Evolutionary conservation across 257 asterid genomes (phyloP).

Genomic region (Solanum neorickii): DNA sequence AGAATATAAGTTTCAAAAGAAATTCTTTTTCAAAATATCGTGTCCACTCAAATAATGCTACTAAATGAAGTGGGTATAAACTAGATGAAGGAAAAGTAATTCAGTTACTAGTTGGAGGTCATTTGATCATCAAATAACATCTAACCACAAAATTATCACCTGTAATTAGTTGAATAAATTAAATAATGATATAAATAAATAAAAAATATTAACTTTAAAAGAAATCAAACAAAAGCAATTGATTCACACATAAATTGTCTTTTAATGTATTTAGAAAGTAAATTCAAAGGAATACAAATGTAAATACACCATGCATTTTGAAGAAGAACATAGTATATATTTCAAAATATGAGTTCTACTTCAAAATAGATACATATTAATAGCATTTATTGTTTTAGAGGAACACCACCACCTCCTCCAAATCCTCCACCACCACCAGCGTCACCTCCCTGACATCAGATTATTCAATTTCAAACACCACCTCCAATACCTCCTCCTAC

Average conservation of each 20-base stretch:
- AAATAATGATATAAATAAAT: neutral
- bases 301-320: neutral
- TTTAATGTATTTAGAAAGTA: neutral
- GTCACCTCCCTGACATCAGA: neutral
- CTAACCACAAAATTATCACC: neutral
- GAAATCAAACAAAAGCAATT: neutral
- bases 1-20: neutral
- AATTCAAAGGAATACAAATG: neutral
- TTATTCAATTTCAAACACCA: neutral
- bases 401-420: neutral
- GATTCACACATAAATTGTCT: neutral
- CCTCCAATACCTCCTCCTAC: neutral
- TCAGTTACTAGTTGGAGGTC: neutral
- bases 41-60: neutral
- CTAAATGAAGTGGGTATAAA: neutral
- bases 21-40: no score
- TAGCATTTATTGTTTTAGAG: neutral
- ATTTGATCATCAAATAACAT: neutral
- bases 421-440: neutral
- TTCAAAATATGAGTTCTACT: neutral
- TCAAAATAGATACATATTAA: neutral
- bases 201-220: no score
- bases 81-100: neutral
- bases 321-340: neutral
- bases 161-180: neutral